A percentile compares a stretch with the other conserved stretches of the same genome.
phyloP scores from a whole-genome alignment of 345 rosid species.

The Bretschneidera sinensis region DNA sequence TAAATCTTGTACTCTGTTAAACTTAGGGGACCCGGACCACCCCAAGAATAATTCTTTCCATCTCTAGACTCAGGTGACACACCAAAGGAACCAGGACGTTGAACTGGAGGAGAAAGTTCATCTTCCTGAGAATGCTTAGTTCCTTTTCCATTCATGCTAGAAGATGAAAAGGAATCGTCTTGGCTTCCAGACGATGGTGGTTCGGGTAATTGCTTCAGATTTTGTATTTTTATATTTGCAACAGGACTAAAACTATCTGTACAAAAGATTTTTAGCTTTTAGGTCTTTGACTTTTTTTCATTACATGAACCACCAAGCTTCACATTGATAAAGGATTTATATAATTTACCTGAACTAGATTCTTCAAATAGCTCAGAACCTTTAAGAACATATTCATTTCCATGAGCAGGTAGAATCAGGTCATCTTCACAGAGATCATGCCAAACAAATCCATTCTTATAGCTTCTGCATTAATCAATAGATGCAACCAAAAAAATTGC shows the following conservation, averaged over 20 bases:
- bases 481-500: too few species aligned
- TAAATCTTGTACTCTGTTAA: slow-evolving; percentile 74
- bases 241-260: slow-evolving; percentile 50
- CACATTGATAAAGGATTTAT: not conserved
- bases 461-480: slow-evolving; percentile 82
- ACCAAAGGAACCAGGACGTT: slow-evolving; percentile 49
- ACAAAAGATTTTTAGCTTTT: slow-evolving; percentile 9
- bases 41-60: slow-evolving; percentile 63
- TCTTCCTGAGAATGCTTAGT: slow-evolving; percentile 73
- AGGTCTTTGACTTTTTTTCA: not conserved
- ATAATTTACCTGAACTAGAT: slow-evolving; percentile 53
- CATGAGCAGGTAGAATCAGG: slow-evolving; percentile 77
- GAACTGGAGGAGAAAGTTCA: slow-evolving; percentile 65
- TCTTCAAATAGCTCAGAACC: slow-evolving; percentile 89
- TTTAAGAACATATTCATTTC: slow-evolving; percentile 87
- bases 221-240: slow-evolving; percentile 27
- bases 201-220: slow-evolving; percentile 61
- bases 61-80: slow-evolving; percentile 63
- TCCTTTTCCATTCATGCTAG: slow-evolving; percentile 65
- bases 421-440: slow-evolving; percentile 90
- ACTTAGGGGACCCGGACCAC: slow-evolving; percentile 54
- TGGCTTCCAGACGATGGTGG: slow-evolving; percentile 68
- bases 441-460: slow-evolving; percentile 97
- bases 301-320: not conserved
- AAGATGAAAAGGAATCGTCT: slow-evolving; percentile 76